Base-by-base conservation (phyloP, 495 filamentous ascomycete genomes). In the Mytilinidion resinicola region DNA sequence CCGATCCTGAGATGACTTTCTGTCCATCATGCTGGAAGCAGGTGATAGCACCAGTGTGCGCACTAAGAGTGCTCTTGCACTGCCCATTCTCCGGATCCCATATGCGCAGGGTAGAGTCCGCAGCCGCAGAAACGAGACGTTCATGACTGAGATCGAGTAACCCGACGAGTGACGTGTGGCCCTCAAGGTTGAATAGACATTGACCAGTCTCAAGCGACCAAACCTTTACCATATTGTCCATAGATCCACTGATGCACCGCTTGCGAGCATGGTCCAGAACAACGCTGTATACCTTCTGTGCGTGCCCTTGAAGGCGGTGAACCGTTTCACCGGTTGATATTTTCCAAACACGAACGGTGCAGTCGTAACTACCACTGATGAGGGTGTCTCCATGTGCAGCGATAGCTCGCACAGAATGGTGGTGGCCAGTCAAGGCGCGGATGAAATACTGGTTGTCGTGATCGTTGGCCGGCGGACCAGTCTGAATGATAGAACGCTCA, bases 291-390 rank as follows among this genome's bases (percentile, higher is more conserved):
- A 99, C 93, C 70, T 99, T 99, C 69, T 91, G 84, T 5, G 80
- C 79, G 68, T 99, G 93, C 1, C 93, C 95, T 56, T 85, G 81
- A 8, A 99, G 76, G n/a, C 89, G 84, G 62, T 96, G 87, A 9
- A 93, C 61, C n/a, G 84, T 83, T 65, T 96, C 90, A 46, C 93
- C 93, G 0, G 90, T 96, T 20, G 91, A 96, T 60, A 97, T 96
- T 63, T 88, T 91, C 93, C 93, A 99, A 3, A 99, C 93, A 36
- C 92, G 83, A 11, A 99, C 95, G 0, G 89, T 93, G 73, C 82
- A 91, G 70, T 99, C 93, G 70, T 99, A 99, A 69, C 92, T 96
- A 8, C 93, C 93, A 63, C 91, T 96, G n/a, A 97, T 89, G n/a
- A 99, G 79, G 6, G 90, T 96, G 63, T 99, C 93, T 1, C 85